Evolutionary conservation across 169 alveolate genomes (phyloP), one percentile per base, ranked within the genome.

Genomic region (Plasmodium gonderi): DNA sequence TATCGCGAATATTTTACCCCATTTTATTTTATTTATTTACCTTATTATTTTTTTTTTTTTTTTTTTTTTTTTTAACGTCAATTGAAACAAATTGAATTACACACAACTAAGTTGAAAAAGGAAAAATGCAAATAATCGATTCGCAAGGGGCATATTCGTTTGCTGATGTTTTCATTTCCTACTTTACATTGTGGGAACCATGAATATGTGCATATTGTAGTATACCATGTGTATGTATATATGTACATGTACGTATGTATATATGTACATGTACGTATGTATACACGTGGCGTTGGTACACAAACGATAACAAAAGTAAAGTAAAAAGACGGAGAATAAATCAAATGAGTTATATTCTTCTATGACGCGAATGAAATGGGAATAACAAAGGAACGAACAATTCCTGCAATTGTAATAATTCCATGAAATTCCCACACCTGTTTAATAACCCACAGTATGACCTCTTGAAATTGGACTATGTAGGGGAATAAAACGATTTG

Each of bases 21-120:
- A 26, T 1, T 8, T 69, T 40, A n/a, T 69, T 14, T 68, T 42
- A 7, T 65, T 33, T 65, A 7, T 67, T 67, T 67, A 12, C 17
- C 20, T 68, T 40, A 20, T 40, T n/a, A 8, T 65, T 65, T 65
- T 12, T 7, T 12, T 33, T 69, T 74, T 33, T 78, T 78, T 45
- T 78, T 78, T 78, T 80, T 80, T 49, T 51, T 45, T 20, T 23
- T 74, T 80, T 54, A 68, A 14, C 47, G 44, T 40, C 12, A 64
- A 75, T 17, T 23, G 49, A 29, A 14, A 42, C 47, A 67, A 33
- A 47, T 23, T 8, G 8, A 20, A 20, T 23, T 12, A 20, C 36
- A 74, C 54, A 44, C 26, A 38, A 74, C 26, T 74, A 74, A 74
- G 64, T 38, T 14, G 80, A 74, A 14, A 11, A 3, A 54, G n/a